Evolutionary conservation across 306 rosid species (phyloP).

Genomic region (Rosa chinensis): DNA sequence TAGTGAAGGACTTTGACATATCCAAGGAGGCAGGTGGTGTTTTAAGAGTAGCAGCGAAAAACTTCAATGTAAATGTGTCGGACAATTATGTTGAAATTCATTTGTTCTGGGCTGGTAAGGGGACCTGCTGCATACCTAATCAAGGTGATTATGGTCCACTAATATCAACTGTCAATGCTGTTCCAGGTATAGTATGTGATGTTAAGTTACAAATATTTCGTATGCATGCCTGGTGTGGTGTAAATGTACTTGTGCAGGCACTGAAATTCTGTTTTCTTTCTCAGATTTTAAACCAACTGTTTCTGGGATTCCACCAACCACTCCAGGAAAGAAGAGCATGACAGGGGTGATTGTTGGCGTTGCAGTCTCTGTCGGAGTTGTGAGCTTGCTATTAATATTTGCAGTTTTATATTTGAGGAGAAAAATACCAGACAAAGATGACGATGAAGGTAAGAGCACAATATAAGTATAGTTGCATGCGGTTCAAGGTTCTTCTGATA

Average conservation of each 20-base stretch:
- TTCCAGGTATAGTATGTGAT: conserved; percentile 9
- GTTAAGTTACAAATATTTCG: background rate
- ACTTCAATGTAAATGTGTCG: conserved; percentile 10
- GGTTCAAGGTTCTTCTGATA: background rate
- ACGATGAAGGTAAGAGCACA: conserved; percentile 17
- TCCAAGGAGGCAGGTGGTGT: conserved; percentile 23
- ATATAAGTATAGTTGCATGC: background rate
- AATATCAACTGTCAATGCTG: conserved; percentile 20
- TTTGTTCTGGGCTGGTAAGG: no score
- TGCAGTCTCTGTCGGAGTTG: conserved; percentile 8
- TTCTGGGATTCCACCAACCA: conserved; percentile 1
- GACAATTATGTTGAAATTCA: conserved; percentile 24
- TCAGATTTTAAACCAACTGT: conserved; percentile 20
- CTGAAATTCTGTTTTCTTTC: background rate
- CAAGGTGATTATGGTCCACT: conserved; percentile 16
- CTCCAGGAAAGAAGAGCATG: conserved; percentile 12
- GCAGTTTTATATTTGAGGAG: conserved; percentile 6
- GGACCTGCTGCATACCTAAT: conserved; percentile 18
- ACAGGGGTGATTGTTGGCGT: conserved; percentile 22
- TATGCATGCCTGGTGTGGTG: background rate
- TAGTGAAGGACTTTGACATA: conserved; percentile 18
- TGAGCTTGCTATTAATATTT: conserved; percentile 10
- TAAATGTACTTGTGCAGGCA: background rate
- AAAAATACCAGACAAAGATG: conserved; percentile 4
- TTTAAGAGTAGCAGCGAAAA: background rate